phyloP scores from a whole-genome alignment of 139 green algal species.

The Gonium pectorale region DNA sequence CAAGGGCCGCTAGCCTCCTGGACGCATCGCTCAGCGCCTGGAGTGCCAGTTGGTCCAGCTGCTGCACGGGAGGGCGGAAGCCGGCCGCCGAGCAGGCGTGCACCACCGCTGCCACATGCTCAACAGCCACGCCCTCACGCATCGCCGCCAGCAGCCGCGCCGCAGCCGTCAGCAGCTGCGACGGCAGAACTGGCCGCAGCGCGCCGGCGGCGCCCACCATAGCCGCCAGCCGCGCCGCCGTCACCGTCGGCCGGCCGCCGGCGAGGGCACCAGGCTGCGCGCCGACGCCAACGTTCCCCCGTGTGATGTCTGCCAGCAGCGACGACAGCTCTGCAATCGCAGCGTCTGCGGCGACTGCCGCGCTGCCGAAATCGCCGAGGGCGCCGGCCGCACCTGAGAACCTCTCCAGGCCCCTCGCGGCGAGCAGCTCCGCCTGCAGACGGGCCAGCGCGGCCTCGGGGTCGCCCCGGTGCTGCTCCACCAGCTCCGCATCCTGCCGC shows the following conservation, averaged over 20 bases:
- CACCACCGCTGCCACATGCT: conserved; percentile 9
- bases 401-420: too few relatives aligned
- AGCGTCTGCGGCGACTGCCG: too few relatives aligned
- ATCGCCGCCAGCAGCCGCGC: not conserved
- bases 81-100: not conserved
- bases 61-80: not conserved
- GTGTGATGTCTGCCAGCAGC: not conserved
- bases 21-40: too few relatives aligned
- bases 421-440: too few relatives aligned
- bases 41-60: not conserved
- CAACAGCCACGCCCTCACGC: not conserved
- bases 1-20: too few relatives aligned
- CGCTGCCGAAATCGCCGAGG: too few relatives aligned
- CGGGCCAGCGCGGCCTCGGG: too few relatives aligned
- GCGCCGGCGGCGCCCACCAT: not conserved
- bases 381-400: too few relatives aligned
- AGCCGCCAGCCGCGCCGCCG: not conserved
- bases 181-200: not conserved
- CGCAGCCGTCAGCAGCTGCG: conserved; percentile 9
- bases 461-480: too few relatives aligned
- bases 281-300: not conserved
- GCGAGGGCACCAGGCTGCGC: not conserved
- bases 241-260: not conserved
- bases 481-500: too few relatives aligned
- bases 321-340: conserved; percentile 1